Base-by-base conservation (phyloP, 192 early-diverging fungal genomes). In the Endogone sp. region DNA sequence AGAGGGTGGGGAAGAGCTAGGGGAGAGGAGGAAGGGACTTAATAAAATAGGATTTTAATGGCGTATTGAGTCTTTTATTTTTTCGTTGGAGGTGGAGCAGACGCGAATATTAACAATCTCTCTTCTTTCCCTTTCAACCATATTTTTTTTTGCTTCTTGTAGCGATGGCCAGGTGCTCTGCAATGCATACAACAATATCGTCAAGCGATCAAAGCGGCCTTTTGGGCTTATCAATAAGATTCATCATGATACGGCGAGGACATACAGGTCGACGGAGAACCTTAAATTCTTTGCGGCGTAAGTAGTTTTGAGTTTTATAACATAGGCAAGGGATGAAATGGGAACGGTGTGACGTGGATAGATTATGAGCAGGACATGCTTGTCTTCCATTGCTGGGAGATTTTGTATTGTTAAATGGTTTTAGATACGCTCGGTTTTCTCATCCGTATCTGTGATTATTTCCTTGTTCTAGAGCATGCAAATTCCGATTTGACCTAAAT, bases 221-320 rank as follows among this genome's bases (percentile, higher is more conserved):
- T 87, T 87, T 71, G 85, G 85, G 9, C 60, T 82, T n/a, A 84
- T 87, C 24, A 79, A 78, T 64, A 87, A 87, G 62, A 75, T 82
- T 13, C 81, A 87, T 56, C 74, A 80, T 2, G 80, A 85, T 66
- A 85, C 81, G 20, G 66, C 63, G 25, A 69, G 85, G 8, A 82
- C 83, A 11, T 87, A 84, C 72, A 75, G 85, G 58, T 79, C 78
- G 3, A 83, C 81, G 6, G 85, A 87, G 63, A 87, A 87, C 72
- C 73, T 84, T 49, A 71, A 79, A 21, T 87, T 87, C 64, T 82
- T 87, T 71, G 69, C 82, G 9, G 82, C 84, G 85, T 87, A 80
- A 70, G 81, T 74, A 16, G 4, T 31, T 55, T 29, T 63, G 8
- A 13, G 37, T 13, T 27, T 27, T 27, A 24, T 25, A 25, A 64